These are phyloP conservation scores for Starmerella geochares DNA, from an alignment of 805 yeast species.

Conservation along the genomic window DNA sequence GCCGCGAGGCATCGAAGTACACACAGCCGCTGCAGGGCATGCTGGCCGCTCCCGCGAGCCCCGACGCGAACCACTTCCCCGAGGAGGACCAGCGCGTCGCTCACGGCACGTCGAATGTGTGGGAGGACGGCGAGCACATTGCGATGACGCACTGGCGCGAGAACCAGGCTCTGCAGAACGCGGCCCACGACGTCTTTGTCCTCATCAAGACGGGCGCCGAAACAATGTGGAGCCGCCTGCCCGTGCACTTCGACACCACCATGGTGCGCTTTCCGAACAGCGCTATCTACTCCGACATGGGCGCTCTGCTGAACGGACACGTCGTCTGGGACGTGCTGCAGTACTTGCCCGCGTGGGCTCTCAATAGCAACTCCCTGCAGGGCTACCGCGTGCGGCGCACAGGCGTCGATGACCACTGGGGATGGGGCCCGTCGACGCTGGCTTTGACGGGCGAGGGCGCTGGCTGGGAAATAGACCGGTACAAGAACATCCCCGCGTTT, in stretches of 20 bases:
- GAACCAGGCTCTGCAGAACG: neutral
- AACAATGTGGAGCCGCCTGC: constrained; percentile 32
- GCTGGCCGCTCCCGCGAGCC: neutral
- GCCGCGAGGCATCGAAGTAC: neutral
- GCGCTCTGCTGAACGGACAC: constrained; percentile 29
- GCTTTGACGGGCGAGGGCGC: constrained; percentile 15
- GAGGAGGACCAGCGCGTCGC: neutral
- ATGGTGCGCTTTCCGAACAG: constrained; percentile 29
- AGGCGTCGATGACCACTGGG: constrained; percentile 24
- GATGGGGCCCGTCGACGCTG: constrained; percentile 19
- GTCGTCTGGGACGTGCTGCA: constrained; percentile 30
- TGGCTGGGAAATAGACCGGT: constrained; percentile 33
- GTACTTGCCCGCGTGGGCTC: constrained; percentile 23
- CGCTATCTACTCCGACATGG: constrained; percentile 32
- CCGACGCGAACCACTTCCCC: neutral
- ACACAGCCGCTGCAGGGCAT: neutral
- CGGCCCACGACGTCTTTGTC: constrained; percentile 26
- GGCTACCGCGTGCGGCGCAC: constrained; percentile 28
- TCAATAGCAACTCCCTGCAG: constrained; percentile 17
- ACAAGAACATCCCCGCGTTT: constrained; percentile 34
- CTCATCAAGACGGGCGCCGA: constrained; percentile 34
- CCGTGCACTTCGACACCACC: constrained; percentile 32
- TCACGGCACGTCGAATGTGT: neutral
- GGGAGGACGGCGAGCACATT: constrained; percentile 1
- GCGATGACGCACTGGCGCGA: neutral